Percentiles rank a stretch among this genome's conserved stretches.
Conservation (phyloP, 768 basidiomycete genomes). For the Termitomyces sp. region DNA sequence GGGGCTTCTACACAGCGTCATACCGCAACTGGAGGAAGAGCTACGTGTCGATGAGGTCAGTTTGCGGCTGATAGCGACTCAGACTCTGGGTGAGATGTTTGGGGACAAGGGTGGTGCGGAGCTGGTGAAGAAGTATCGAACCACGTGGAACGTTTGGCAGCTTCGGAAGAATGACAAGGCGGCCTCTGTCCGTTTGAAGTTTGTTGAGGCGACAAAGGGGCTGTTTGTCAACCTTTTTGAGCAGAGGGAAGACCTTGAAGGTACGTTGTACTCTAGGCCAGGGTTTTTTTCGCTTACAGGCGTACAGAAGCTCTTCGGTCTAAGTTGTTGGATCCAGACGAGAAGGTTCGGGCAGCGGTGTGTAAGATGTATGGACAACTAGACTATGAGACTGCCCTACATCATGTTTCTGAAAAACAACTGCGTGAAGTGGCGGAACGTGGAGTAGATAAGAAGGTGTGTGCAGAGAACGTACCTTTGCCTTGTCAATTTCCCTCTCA, state of each 20-base stretch:
- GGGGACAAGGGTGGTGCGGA: slow-evolving; percentile 70
- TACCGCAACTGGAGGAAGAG: slow-evolving; percentile 91
- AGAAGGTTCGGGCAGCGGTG: slow-evolving; percentile 80
- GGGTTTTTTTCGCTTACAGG: not conserved
- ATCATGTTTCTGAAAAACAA: slow-evolving; percentile 65
- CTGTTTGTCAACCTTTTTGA: slow-evolving; percentile 66
- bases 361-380: slow-evolving; percentile 79
- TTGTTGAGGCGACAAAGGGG: slow-evolving; percentile 65
- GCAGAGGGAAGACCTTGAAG: slow-evolving; percentile 64
- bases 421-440: slow-evolving; percentile 65
- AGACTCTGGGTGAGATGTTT: slow-evolving; percentile 88
- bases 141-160: slow-evolving; percentile 85
- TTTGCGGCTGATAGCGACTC: slow-evolving; percentile 76
- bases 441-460: slow-evolving; percentile 81
- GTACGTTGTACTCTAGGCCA: slow-evolving; percentile 31
- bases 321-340: slow-evolving; percentile 86
- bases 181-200: slow-evolving; percentile 64
- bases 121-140: slow-evolving; percentile 72
- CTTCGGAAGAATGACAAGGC: slow-evolving; percentile 74
- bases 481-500: not conserved
- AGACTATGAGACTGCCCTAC: slow-evolving; percentile 88
- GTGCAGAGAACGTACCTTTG: slow-evolving; percentile 6
- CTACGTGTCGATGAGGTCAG: slow-evolving; percentile 69
- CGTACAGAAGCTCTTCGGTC: slow-evolving; percentile 47
- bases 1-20: slow-evolving; percentile 77